Conservation (phyloP, 1,139 yeast species). For the Kodamaea fungicola region DNA sequence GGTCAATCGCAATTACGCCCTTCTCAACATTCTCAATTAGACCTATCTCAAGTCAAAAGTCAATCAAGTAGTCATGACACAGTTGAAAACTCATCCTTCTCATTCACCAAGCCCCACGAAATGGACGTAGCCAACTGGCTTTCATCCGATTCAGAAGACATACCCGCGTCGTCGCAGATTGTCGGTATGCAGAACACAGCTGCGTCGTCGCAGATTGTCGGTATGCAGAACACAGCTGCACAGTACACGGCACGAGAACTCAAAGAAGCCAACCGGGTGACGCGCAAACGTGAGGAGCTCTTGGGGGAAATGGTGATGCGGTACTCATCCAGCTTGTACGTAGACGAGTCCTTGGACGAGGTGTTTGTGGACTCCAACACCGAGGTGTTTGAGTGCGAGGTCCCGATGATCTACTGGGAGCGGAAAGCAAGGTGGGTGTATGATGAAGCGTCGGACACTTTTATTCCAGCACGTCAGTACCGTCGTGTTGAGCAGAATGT, state of each 20-base stretch:
- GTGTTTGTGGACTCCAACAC: constrained; percentile 12
- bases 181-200: background rate
- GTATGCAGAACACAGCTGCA: background rate
- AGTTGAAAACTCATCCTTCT: constrained; percentile 12
- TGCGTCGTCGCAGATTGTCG: background rate
- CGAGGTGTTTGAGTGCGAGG: constrained; percentile 12
- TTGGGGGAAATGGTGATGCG: constrained; percentile 47
- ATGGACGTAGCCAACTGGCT: constrained; percentile 26
- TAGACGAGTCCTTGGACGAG: constrained; percentile 13
- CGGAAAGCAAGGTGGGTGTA: constrained; percentile 38
- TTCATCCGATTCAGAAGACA: constrained; percentile 7
- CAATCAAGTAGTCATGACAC: no score
- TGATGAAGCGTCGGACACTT: constrained; percentile 44
- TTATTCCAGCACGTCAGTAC: constrained; percentile 47
- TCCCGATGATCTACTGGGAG: constrained; percentile 36
- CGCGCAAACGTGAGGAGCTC: constrained; percentile 48
- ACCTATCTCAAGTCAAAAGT: no score
- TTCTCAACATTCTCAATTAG: no score
- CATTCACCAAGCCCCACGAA: constrained; percentile 7
- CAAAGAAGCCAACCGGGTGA: constrained; percentile 48
- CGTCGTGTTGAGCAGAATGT: constrained; percentile 40
- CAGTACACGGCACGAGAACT: constrained; percentile 29
- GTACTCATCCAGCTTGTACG: constrained; percentile 19
- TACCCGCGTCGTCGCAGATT: background rate
- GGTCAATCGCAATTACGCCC: no score